phyloP scores from a whole-genome alignment of 2,329 filamentous ascomycete genomes.

The Verticillium albo-atrum region DNA sequence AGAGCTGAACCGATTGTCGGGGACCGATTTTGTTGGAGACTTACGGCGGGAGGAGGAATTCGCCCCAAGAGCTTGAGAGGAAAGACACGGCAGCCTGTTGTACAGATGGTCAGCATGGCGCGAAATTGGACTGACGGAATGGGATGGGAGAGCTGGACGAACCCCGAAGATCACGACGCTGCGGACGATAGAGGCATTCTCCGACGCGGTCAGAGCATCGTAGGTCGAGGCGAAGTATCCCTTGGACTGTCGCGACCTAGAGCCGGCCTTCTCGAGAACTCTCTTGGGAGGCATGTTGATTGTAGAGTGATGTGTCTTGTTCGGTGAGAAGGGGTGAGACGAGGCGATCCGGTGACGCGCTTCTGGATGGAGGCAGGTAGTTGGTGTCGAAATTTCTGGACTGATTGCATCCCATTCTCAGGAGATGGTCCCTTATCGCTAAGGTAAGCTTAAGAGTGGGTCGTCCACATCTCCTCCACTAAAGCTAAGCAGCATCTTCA shows the following conservation, averaged over 20 bases:
- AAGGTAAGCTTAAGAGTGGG: slow-evolving; percentile 8
- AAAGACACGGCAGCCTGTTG: slow-evolving; percentile 59
- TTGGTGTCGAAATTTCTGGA: slow-evolving; percentile 15
- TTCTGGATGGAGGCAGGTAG: no score
- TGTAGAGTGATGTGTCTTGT: not conserved
- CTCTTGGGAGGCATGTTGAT: slow-evolving; percentile 61
- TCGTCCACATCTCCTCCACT: no score
- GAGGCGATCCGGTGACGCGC: not conserved
- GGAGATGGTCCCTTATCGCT: not conserved
- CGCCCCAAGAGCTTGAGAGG: slow-evolving; percentile 63
- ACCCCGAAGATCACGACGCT: slow-evolving; percentile 66
- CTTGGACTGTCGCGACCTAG: slow-evolving; percentile 37
- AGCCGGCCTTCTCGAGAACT: slow-evolving; percentile 43
- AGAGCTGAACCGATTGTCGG: not conserved
- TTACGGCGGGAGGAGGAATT: slow-evolving; percentile 63
- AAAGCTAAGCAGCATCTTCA: no score
- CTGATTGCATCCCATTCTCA: slow-evolving; percentile 13
- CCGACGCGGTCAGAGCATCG: slow-evolving; percentile 57
- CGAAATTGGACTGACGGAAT: not conserved
- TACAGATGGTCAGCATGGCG: slow-evolving; percentile 4
- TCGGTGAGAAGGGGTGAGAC: not conserved
- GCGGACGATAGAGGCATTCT: slow-evolving; percentile 65
- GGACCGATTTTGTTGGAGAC: slow-evolving; percentile 16
- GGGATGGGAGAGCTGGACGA: slow-evolving; percentile 27
- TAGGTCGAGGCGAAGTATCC: slow-evolving; percentile 57